A percentile compares a stretch with the other conserved stretches of the same genome.
These are phyloP conservation scores for Blastomyces parvus DNA, from an alignment of 2,329 filamentous ascomycete genomes.

Conservation along the genomic window DNA sequence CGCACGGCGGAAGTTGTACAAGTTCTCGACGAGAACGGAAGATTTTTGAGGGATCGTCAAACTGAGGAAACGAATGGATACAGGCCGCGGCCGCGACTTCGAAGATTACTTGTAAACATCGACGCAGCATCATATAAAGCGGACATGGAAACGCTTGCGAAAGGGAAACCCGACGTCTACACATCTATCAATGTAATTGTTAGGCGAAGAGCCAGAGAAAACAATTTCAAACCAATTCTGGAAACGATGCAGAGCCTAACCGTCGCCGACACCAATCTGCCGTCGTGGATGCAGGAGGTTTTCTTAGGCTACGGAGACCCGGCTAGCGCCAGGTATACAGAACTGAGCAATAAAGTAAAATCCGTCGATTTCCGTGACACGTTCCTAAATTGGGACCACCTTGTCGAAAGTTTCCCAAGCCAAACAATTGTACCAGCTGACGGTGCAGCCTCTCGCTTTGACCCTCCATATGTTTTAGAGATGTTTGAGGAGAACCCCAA, in stretches of 20 bases:
- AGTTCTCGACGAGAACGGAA: slow-evolving; percentile 75
- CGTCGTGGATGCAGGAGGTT: slow-evolving; percentile 89
- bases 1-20: slow-evolving; percentile 79
- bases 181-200: slow-evolving; percentile 76
- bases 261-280: slow-evolving; percentile 73
- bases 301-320: slow-evolving; percentile 97
- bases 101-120: slow-evolving; percentile 69
- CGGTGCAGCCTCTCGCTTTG: slow-evolving; percentile 62
- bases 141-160: slow-evolving; percentile 57
- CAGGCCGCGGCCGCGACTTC: slow-evolving; percentile 47
- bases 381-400: slow-evolving; percentile 89
- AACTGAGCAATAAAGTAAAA: slow-evolving; percentile 65
- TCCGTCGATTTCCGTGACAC: slow-evolving; percentile 88
- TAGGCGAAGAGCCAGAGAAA: slow-evolving; percentile 75
- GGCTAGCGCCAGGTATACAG: slow-evolving; percentile 73
- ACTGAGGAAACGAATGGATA: slow-evolving; percentile 53
- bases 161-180: slow-evolving; percentile 70
- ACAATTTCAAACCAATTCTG: slow-evolving; percentile 91
- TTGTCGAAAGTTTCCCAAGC: slow-evolving; percentile 80
- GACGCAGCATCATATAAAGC: slow-evolving; percentile 68
- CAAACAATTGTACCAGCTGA: slow-evolving; percentile 73
- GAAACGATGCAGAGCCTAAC: slow-evolving; percentile 84
- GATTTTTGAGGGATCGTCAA: slow-evolving; percentile 52
- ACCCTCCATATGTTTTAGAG: slow-evolving; percentile 79
- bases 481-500: slow-evolving; percentile 46